These are phyloP conservation scores for Physcomitrellopsis africana DNA, from an alignment of 225 moss, liverwort and hornwort species.

Conservation along the genomic window DNA sequence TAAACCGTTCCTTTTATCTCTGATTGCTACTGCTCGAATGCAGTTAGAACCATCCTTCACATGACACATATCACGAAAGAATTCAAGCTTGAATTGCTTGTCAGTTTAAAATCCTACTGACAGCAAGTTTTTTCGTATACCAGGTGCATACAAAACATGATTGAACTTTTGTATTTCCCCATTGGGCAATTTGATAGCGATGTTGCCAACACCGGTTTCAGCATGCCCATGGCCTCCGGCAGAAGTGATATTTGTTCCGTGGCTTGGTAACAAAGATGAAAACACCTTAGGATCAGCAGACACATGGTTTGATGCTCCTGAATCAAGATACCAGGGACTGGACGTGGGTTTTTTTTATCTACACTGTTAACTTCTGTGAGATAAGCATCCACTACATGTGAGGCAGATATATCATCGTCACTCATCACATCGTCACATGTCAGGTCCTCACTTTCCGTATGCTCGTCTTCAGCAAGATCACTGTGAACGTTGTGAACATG, in stretches of 20 bases:
- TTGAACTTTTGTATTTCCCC: no score
- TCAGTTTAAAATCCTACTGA: no score
- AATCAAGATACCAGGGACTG: no score
- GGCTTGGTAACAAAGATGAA: neutral
- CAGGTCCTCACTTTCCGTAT: neutral
- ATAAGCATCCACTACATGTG: neutral
- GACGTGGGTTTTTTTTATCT: neutral
- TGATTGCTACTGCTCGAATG: neutral
- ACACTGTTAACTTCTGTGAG: neutral
- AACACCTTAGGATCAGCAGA: neutral
- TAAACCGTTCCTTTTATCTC: neutral
- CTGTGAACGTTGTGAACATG: neutral
- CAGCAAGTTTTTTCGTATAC: no score
- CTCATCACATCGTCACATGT: neutral
- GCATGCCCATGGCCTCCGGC: neutral
- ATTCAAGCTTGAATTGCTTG: neutral
- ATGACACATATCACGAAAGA: neutral
- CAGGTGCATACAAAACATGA: no score
- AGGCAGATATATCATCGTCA: neutral
- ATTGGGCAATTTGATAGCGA: no score
- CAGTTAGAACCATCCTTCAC: neutral
- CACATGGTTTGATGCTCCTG: neutral
- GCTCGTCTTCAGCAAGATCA: neutral
- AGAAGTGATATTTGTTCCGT: neutral
- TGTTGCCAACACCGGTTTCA: neutral